Conservation (phyloP, 164 flowering plant species). For the Macadamia tetraphylla region DNA sequence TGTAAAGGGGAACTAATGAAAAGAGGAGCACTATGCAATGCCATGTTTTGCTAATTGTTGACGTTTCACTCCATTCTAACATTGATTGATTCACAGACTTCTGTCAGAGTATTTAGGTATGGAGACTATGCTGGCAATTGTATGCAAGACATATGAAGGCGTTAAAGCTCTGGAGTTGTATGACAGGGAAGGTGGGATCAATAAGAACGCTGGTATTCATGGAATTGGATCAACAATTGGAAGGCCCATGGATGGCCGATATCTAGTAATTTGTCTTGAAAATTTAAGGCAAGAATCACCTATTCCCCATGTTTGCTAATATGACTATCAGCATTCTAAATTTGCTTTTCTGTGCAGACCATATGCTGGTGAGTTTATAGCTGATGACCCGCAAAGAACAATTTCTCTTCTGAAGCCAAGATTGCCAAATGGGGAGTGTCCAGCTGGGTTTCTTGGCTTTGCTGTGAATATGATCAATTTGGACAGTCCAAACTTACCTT, state of each 20-base stretch:
- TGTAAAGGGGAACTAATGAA: not conserved
- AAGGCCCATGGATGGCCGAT: conserved; percentile 52
- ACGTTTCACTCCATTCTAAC: not conserved
- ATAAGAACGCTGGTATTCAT: conserved; percentile 13
- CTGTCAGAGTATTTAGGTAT: conserved; percentile 39
- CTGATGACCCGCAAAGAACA: conserved; percentile 69
- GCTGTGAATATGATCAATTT: conserved; percentile 84
- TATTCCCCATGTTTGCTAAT: not conserved
- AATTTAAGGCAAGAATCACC: conserved; percentile 44
- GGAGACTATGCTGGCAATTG: conserved; percentile 17
- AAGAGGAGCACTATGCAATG: not conserved
- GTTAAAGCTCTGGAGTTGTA: conserved; percentile 15
- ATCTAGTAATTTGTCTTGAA: conserved; percentile 70
- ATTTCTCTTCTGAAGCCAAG: conserved; percentile 71
- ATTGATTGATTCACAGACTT: conserved; percentile 38
- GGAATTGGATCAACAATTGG: conserved; percentile 47
- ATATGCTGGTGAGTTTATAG: conserved; percentile 55
- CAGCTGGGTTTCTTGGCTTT: conserved; percentile 82
- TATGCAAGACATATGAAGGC: conserved; percentile 17
- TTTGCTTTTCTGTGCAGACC: conserved; percentile 34
- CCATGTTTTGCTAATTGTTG: conserved; percentile 4
- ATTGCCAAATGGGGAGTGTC: conserved; percentile 67
- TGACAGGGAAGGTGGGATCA: conserved; percentile 9
- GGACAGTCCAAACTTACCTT: conserved; percentile 38
- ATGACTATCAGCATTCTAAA: not conserved